A percentile compares a stretch with the other conserved stretches of the same genome.
Evolutionary conservation across 768 basidiomycete genomes (phyloP).

Genomic region (Floccularia luteovirens): DNA sequence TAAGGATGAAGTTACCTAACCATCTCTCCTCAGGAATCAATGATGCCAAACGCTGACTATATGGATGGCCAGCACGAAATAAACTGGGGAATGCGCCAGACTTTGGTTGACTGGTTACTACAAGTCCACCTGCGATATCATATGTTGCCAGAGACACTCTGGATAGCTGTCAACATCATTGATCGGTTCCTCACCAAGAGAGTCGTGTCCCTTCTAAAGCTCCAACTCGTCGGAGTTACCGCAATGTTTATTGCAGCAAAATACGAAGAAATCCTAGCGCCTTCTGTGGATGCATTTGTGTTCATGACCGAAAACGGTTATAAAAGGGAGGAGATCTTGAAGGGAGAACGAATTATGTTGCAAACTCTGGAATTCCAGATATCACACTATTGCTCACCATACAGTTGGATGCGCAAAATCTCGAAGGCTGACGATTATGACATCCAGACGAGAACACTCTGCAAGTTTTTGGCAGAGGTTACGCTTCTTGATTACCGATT

Average conservation of each 20-base stretch:
- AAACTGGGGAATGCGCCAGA: slow-evolving; percentile 90
- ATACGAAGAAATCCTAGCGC: slow-evolving; percentile 98
- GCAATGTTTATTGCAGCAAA: slow-evolving; percentile 99
- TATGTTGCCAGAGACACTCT: slow-evolving; percentile 97
- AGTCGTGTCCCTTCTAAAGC: slow-evolving; percentile 81
- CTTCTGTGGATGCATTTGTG: slow-evolving; percentile 96
- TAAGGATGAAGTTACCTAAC: slow-evolving; percentile 9
- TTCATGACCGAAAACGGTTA: slow-evolving; percentile 97
- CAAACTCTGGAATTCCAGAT: slow-evolving; percentile 93
- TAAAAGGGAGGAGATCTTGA: slow-evolving; percentile 91
- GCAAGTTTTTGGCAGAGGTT: slow-evolving; percentile 97
- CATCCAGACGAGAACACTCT: slow-evolving; percentile 92
- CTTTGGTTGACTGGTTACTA: slow-evolving; percentile 95
- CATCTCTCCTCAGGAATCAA: slow-evolving; percentile 46
- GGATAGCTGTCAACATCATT: slow-evolving; percentile 97
- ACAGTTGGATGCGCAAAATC: slow-evolving; percentile 98
- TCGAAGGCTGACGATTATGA: slow-evolving; percentile 99
- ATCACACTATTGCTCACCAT: slow-evolving; percentile 97
- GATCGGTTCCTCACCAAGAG: slow-evolving; percentile 89
- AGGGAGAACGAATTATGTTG: slow-evolving; percentile 94
- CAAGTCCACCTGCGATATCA: slow-evolving; percentile 98
- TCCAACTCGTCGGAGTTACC: slow-evolving; percentile 95
- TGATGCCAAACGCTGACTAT: slow-evolving; percentile 90
- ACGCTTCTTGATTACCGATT: slow-evolving; percentile 91
- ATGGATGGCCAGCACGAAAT: slow-evolving; percentile 94